Evolutionary conservation across 371 early-diverging fungal genomes (phyloP).

Genomic region (Blakeslea trispora): DNA sequence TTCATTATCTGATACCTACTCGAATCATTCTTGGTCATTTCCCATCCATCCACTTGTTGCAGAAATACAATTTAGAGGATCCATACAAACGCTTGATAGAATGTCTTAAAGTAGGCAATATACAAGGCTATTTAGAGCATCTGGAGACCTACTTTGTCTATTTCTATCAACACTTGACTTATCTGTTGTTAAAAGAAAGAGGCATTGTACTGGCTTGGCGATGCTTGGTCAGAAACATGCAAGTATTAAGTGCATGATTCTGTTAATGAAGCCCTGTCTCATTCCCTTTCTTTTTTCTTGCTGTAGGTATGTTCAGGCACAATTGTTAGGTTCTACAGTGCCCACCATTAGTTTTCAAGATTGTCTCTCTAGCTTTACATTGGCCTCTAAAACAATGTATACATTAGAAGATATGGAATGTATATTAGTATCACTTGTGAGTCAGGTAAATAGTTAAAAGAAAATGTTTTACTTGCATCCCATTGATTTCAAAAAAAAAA

Average conservation of each 20-base stretch:
- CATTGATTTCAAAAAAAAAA: too few relatives aligned
- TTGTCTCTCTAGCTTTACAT: conserved; percentile 29
- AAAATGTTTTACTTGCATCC: too few relatives aligned
- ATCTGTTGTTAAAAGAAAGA: conserved; percentile 38
- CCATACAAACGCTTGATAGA: conserved; percentile 26
- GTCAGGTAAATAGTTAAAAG: conserved; percentile 39
- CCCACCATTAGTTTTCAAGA: conserved; percentile 14
- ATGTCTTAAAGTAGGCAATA: conserved; percentile 33
- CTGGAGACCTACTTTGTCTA: conserved; percentile 35
- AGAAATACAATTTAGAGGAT: conserved; percentile 34
- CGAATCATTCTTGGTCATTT: conserved; percentile 53
- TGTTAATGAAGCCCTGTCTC: too few relatives aligned
- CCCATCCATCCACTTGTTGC: conserved; percentile 36
- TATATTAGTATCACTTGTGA: conserved; percentile 46
- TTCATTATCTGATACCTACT: conserved; percentile 55
- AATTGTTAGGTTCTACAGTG: background rate
- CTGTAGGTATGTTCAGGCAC: conserved; percentile 2
- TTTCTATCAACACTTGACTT: conserved; percentile 31
- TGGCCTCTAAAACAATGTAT: conserved; percentile 14
- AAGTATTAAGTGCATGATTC: too few relatives aligned
- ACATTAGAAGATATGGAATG: conserved; percentile 39
- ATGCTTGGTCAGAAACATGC: conserved; percentile 39
- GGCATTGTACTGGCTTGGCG: conserved; percentile 45
- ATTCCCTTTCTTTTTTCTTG: too few relatives aligned
- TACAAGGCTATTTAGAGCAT: conserved; percentile 29